Evolutionary conservation across 2,329 filamentous ascomycete genomes (phyloP), one percentile per base, ranked within the genome.

Genomic region (Bipolaris gigantea): DNA sequence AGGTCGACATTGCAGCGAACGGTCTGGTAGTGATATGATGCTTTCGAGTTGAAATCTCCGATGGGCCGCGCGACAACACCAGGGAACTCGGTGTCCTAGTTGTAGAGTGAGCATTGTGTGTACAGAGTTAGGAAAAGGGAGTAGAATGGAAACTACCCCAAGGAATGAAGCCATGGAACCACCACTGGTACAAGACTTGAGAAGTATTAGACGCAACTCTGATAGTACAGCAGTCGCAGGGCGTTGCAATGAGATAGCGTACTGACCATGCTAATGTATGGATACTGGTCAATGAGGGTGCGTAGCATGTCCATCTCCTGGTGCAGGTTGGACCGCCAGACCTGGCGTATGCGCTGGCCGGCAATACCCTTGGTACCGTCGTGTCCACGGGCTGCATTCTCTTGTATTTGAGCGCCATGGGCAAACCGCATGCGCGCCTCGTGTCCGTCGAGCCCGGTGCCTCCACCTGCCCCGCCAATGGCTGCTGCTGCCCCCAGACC

Each of bases 21-120:
- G 56, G 93, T 97, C 80, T 99, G 94, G 77, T 99, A 99, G 74
- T 99, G 94, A 72, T 99, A 99, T 68, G 97, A 93, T 62, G 92
- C 94, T 78, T 97, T 97, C 55, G 90, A 94, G 55, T 89, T 86
- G 75, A 99, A 99, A 51, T 89, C 86, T 44, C 94, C 94, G 82
- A 99, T 97, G 2, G 94, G 94, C 63, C 94, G 85, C 23, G 93
- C 91, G 48, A 99, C 93, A 48, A 99, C 92, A 53, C 94, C 94
- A n/a, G 94, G 94, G 66, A 99, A 99, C 73, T 97, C 93, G 21
- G 94, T 97, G 73, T 99, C 94, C 92, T 96, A 18, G 47, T 27
- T 16, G 13, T 16, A 38, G 30, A 35, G 55, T 71, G 48, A 71
- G 65, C 48, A 57, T 50, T 21, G 18, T 38, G 25, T 35, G 13